phyloP scores from a whole-genome alignment of 352 stramenopile species.

The Phytophthora brassicae region DNA sequence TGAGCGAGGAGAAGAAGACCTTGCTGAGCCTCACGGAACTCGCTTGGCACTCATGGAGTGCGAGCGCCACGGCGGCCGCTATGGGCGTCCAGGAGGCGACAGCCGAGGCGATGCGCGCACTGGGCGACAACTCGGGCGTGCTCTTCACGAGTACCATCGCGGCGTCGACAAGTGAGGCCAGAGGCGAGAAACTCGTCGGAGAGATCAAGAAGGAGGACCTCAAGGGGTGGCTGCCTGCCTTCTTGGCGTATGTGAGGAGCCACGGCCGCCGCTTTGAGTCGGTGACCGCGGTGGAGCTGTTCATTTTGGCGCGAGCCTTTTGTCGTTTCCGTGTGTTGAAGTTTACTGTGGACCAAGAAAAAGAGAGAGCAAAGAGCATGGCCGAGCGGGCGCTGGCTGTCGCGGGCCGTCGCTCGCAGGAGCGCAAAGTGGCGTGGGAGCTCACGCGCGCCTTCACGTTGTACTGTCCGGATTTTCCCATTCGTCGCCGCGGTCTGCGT shows the following conservation, averaged over 20 bases:
- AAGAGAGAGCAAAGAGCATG: slow-evolving; percentile 30
- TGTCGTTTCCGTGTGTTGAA: slow-evolving; percentile 39
- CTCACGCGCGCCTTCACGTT: slow-evolving; percentile 41
- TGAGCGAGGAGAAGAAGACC: slow-evolving; percentile 33
- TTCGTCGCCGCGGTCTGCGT: slow-evolving; percentile 25
- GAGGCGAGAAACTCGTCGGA: not conserved
- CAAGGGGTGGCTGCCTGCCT: slow-evolving; percentile 37
- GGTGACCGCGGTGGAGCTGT: slow-evolving; percentile 40
- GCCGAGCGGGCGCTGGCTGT: slow-evolving; percentile 25
- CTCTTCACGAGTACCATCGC: slow-evolving; percentile 37
- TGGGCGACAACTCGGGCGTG: slow-evolving; percentile 27
- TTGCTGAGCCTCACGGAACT: slow-evolving; percentile 25
- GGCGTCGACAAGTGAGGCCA: slow-evolving; percentile 7
- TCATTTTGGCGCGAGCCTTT: slow-evolving; percentile 47
- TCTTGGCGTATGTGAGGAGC: slow-evolving; percentile 34
- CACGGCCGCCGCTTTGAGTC: slow-evolving; percentile 34
- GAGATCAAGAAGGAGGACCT: slow-evolving; percentile 34
- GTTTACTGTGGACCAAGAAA: slow-evolving; percentile 24
- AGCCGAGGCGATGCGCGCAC: slow-evolving; percentile 8
- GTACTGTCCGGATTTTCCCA: slow-evolving; percentile 32
- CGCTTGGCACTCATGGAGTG: slow-evolving; percentile 36
- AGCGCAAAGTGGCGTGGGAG: slow-evolving; percentile 42
- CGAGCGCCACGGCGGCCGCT: slow-evolving; percentile 27
- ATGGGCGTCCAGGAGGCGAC: slow-evolving; percentile 29
- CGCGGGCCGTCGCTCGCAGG: slow-evolving; percentile 29